A percentile compares a stretch with the other conserved stretches of the same genome.
Evolutionary conservation across 352 stramenopile genomes (phyloP).

Genomic region (Phytopythium montanum): DNA sequence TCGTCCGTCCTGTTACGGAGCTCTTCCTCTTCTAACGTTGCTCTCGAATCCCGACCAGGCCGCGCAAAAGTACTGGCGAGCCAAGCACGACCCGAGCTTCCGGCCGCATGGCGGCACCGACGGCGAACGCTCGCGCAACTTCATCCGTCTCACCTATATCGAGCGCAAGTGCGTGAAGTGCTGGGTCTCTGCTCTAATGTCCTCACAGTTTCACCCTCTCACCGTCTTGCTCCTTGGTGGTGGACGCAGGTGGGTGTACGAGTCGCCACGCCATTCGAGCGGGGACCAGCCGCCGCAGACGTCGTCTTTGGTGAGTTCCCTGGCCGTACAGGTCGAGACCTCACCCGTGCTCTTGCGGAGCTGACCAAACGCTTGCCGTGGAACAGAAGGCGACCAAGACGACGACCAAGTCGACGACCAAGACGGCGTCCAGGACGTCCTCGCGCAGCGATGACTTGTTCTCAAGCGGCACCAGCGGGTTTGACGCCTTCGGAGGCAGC

Average conservation of each 20-base stretch:
- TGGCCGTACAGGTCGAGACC: background rate
- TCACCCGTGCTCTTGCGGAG: background rate
- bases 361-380: background rate
- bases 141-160: slow-evolving; percentile 86
- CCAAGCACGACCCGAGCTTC: slow-evolving; percentile 79
- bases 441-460: slow-evolving; percentile 45
- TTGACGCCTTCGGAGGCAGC: slow-evolving; percentile 30
- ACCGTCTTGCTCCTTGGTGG: background rate
- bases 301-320: slow-evolving; percentile 29
- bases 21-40: too few relatives aligned
- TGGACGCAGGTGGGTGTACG: slow-evolving; percentile 62
- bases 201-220: background rate
- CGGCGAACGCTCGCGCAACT: slow-evolving; percentile 84
- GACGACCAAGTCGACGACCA: slow-evolving; percentile 43
- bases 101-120: slow-evolving; percentile 66
- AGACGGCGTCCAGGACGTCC: slow-evolving; percentile 13
- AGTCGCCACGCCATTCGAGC: slow-evolving; percentile 54
- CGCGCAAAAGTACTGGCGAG: slow-evolving; percentile 83
- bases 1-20: background rate
- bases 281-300: slow-evolving; percentile 30
- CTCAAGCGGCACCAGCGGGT: slow-evolving; percentile 15
- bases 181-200: too few relatives aligned
- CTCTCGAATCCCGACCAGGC: slow-evolving; percentile 26
- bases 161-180: slow-evolving; percentile 64
- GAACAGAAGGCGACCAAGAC: slow-evolving; percentile 41